Evolutionary conservation across 805 yeast genomes (phyloP).

Genomic region (Myxozyma neotropica): DNA sequence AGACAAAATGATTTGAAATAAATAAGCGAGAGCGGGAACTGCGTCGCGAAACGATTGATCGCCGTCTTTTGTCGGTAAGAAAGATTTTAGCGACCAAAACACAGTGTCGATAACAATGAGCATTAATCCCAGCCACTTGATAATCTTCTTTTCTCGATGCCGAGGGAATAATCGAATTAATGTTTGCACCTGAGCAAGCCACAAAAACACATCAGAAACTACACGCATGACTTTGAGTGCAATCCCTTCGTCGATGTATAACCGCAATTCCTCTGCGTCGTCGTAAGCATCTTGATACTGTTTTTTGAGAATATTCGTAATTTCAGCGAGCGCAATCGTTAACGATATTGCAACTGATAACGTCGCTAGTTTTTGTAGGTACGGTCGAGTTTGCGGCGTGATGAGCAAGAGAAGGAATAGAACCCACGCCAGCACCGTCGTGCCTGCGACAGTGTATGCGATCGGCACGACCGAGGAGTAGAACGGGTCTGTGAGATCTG

Average conservation of each 20-base stretch:
- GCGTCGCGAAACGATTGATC: conserved; percentile 40
- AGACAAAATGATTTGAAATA: conserved; percentile 42
- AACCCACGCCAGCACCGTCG: conserved; percentile 64
- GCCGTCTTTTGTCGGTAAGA: conserved; percentile 26
- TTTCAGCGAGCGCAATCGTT: conserved; percentile 53
- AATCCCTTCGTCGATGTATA: conserved; percentile 45
- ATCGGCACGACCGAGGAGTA: conserved; percentile 42
- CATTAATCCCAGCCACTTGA: conserved; percentile 43
- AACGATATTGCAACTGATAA: conserved; percentile 56
- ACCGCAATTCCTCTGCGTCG: conserved; percentile 51
- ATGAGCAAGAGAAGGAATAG: conserved; percentile 58
- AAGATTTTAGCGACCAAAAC: conserved; percentile 37
- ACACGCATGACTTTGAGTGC: conserved; percentile 47
- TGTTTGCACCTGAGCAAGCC: conserved; percentile 60
- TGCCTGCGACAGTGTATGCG: conserved; percentile 41
- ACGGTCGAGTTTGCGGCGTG: conserved; percentile 60
- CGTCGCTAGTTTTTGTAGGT: conserved; percentile 60
- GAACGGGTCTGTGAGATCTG: conserved; percentile 37
- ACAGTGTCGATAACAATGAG: conserved; percentile 42
- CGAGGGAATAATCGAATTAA: conserved; percentile 46
- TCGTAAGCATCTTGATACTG: conserved; percentile 60
- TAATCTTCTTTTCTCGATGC: conserved; percentile 41
- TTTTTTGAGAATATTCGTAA: conserved; percentile 50
- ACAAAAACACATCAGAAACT: conserved; percentile 50
- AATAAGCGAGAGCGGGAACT: conserved; percentile 41